phyloP scores from a whole-genome alignment of 108 stramenopile species.

The Stephanodiscus minutulus region DNA sequence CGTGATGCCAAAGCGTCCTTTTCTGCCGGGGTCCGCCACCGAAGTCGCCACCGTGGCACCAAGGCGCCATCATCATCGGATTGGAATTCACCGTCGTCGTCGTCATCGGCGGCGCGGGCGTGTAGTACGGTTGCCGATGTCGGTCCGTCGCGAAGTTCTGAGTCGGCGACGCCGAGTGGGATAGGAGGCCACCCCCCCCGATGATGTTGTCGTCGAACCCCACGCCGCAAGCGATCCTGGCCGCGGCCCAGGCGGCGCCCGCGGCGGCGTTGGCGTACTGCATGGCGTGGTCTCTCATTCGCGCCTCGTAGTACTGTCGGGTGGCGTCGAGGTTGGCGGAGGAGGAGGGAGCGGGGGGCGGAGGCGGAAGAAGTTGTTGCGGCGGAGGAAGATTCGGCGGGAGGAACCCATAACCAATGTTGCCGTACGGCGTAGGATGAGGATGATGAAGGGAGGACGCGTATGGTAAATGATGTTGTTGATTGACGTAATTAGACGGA shows the following conservation, averaged over 20 bases:
- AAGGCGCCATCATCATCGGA: background rate
- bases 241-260: slow-evolving; percentile 78
- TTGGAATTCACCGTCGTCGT: background rate
- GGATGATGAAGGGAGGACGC: too few species aligned
- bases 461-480: too few species aligned
- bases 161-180: too few species aligned
- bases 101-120: background rate
- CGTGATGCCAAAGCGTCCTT: slow-evolving; percentile 38
- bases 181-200: too few species aligned
- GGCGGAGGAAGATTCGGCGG: too few species aligned
- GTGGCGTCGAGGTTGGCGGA: slow-evolving; percentile 28
- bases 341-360: background rate
- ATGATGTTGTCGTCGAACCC: background rate
- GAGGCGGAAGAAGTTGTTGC: background rate
- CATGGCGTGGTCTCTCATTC: slow-evolving; percentile 83
- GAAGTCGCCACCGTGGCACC: background rate
- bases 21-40: slow-evolving; percentile 16
- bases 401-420: too few species aligned
- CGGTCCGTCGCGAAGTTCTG: background rate
- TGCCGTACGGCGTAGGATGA: too few species aligned
- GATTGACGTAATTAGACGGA: too few species aligned
- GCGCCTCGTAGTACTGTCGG: slow-evolving; percentile 71
- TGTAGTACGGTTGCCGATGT: background rate
- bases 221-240: slow-evolving; percentile 57
- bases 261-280: slow-evolving; percentile 87